Evolutionary conservation across 2,329 filamentous ascomycete genomes (phyloP).

Genomic region (Colletotrichum sp.): DNA sequence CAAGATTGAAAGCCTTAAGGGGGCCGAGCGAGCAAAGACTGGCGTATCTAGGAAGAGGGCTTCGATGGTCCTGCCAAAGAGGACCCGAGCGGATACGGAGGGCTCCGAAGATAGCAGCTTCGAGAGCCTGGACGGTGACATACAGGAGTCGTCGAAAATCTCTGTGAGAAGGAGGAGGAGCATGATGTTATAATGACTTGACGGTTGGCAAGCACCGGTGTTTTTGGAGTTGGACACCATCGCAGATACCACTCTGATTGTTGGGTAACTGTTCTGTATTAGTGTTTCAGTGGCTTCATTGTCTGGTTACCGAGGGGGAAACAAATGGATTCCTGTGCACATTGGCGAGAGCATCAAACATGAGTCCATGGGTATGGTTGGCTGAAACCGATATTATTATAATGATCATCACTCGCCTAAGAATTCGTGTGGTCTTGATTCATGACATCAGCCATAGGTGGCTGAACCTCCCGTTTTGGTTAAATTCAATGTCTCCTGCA

Average conservation of each 20-base stretch:
- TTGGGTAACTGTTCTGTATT: slow-evolving; percentile 1
- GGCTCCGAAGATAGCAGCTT: slow-evolving; percentile 35
- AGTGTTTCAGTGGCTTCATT: not conserved
- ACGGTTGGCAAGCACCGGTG: slow-evolving; percentile 11
- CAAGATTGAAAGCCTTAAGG: slow-evolving; percentile 29
- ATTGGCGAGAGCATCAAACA: not conserved
- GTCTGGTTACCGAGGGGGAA: slow-evolving; percentile 8
- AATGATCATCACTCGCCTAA: slow-evolving; percentile 17
- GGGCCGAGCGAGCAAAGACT: slow-evolving; percentile 28
- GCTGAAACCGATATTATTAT: slow-evolving; percentile 16
- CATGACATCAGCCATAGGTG: not conserved
- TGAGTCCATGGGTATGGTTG: not conserved
- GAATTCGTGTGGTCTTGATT: slow-evolving; percentile 9
- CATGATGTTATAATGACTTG: slow-evolving; percentile 59
- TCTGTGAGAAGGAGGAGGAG: slow-evolving; percentile 57
- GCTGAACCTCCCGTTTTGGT: not conserved
- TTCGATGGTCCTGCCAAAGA: slow-evolving; percentile 45
- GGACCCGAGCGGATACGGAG: slow-evolving; percentile 30
- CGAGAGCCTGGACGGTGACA: slow-evolving; percentile 7
- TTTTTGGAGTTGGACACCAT: slow-evolving; percentile 20
- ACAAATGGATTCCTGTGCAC: not conserved
- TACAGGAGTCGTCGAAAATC: slow-evolving; percentile 26
- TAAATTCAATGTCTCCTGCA: not conserved
- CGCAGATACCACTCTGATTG: slow-evolving; percentile 14
- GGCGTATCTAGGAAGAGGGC: slow-evolving; percentile 40